These are phyloP conservation scores for Agrocybe praecox DNA, from an alignment of 768 basidiomycete species.

Conservation along the genomic window DNA sequence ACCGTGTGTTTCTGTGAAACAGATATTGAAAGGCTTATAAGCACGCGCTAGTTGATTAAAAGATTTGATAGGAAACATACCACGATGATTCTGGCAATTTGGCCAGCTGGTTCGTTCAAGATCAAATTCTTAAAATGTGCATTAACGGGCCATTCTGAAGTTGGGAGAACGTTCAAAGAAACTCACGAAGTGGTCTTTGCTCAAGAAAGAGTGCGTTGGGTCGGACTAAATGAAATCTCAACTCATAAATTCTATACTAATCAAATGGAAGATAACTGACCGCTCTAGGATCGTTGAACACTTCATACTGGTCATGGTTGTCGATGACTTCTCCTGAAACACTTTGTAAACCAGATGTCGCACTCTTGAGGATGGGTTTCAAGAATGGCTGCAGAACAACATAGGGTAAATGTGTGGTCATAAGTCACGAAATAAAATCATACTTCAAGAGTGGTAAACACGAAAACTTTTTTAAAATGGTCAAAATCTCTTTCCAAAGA, in stretches of 20 bases:
- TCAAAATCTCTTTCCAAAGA: neutral
- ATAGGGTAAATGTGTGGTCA: neutral
- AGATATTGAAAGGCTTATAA: neutral
- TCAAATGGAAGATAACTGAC: conserved; percentile 37
- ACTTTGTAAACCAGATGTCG: conserved; percentile 60
- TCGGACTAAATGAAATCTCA: conserved; percentile 55
- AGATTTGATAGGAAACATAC: conserved; percentile 35
- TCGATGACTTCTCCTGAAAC: conserved; percentile 81
- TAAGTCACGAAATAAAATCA: neutral
- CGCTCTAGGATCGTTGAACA: conserved; percentile 83
- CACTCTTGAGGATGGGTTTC: conserved; percentile 74
- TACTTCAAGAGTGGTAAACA: conserved; percentile 84
- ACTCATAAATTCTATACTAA: neutral
- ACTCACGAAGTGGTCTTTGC: conserved; percentile 86
- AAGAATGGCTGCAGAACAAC: conserved; percentile 61
- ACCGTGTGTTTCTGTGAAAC: conserved; percentile 59
- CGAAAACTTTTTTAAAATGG: conserved; percentile 54
- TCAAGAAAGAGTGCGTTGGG: conserved; percentile 87
- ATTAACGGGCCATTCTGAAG: neutral
- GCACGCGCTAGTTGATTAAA: too few species aligned
- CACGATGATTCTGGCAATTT: conserved; percentile 69
- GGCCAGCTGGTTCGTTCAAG: conserved; percentile 82
- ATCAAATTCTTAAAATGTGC: conserved; percentile 60
- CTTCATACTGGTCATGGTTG: conserved; percentile 81
- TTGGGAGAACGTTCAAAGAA: neutral